Evolutionary conservation across 371 early-diverging fungal species (phyloP).

Genomic region (Synchytrium microbalum): DNA sequence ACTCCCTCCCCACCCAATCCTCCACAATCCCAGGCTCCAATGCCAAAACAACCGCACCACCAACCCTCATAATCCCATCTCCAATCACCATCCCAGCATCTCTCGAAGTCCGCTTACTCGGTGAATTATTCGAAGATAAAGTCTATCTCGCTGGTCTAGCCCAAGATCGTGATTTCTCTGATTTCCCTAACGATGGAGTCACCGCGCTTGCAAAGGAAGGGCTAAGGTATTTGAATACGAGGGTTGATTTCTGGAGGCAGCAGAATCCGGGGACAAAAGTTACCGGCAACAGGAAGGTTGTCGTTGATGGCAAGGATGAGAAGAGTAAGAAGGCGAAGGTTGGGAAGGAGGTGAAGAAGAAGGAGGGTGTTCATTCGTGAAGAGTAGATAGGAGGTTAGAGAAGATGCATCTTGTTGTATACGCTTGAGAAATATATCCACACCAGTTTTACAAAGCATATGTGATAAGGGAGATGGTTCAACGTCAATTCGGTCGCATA

Average conservation of each 20-base stretch:
- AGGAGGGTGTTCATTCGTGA: background rate
- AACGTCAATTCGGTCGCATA: no score
- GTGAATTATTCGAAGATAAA: conserved; percentile 41
- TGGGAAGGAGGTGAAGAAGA: background rate
- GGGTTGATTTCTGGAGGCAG: conserved; percentile 48
- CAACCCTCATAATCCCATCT: conserved; percentile 2
- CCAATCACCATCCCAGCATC: background rate
- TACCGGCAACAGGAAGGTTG: background rate
- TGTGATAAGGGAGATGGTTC: no score
- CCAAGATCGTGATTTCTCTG: conserved; percentile 28
- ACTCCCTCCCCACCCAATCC: background rate
- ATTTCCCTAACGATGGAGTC: conserved; percentile 33
- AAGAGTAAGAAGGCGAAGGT: background rate
- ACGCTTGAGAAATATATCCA: no score
- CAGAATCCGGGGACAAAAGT: conserved; percentile 31
- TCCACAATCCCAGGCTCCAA: background rate
- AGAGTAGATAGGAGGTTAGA: no score
- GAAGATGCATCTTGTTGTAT: no score
- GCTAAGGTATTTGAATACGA: conserved; percentile 35
- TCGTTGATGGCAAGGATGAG: background rate
- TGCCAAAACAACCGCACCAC: background rate
- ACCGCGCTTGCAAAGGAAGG: conserved; percentile 27
- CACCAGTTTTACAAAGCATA: no score
- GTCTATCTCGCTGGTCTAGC: conserved; percentile 34
- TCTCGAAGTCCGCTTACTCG: conserved; percentile 21